A percentile compares a stretch with the other conserved stretches of the same genome.
Conservation (phyloP, 1,284 basidiomycete genomes). For the Moesziomyces parantarcticus region DNA sequence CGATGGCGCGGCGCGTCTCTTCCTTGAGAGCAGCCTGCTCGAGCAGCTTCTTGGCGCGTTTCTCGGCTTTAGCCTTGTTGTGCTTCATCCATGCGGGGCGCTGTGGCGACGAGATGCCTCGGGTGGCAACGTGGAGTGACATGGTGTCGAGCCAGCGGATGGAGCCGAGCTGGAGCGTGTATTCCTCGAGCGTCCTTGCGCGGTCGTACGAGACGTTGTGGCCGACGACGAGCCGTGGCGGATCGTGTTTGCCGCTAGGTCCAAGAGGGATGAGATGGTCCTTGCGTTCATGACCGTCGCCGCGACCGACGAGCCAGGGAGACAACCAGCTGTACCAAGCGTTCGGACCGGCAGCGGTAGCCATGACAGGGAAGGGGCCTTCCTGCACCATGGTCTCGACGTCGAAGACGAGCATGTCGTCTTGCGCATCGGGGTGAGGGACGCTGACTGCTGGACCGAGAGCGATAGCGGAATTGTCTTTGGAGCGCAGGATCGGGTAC, state of each 20-base stretch:
- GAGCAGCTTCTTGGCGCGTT: slow-evolving; percentile 71
- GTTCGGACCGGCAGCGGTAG: slow-evolving; percentile 82
- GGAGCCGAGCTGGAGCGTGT: slow-evolving; percentile 76
- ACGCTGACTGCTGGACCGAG: slow-evolving; percentile 63
- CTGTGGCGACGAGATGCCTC: slow-evolving; percentile 94
- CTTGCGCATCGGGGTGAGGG: slow-evolving; percentile 70
- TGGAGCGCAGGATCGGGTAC: slow-evolving; percentile 73
- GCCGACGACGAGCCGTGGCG: slow-evolving; percentile 80
- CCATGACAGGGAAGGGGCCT: slow-evolving; percentile 86
- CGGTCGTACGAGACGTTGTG: slow-evolving; percentile 97
- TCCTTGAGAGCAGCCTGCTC: slow-evolving; percentile 67
- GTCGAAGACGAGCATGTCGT: slow-evolving; percentile 86
- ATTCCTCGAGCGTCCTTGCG: slow-evolving; percentile 85
- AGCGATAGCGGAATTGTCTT: slow-evolving; percentile 41
- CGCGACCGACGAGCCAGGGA: slow-evolving; percentile 85
- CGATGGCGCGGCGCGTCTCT: slow-evolving; percentile 48
- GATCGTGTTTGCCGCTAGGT: slow-evolving; percentile 32
- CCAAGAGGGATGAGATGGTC: slow-evolving; percentile 82
- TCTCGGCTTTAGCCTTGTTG: slow-evolving; percentile 73
- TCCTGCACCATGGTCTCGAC: slow-evolving; percentile 91
- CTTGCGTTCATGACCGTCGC: slow-evolving; percentile 70
- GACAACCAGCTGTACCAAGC: slow-evolving; percentile 98
- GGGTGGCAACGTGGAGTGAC: slow-evolving; percentile 91
- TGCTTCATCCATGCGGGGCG: slow-evolving; percentile 91
- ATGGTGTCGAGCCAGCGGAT: slow-evolving; percentile 95